Conservation (phyloP, 345 rosid species). For the Erodium maritimum region DNA sequence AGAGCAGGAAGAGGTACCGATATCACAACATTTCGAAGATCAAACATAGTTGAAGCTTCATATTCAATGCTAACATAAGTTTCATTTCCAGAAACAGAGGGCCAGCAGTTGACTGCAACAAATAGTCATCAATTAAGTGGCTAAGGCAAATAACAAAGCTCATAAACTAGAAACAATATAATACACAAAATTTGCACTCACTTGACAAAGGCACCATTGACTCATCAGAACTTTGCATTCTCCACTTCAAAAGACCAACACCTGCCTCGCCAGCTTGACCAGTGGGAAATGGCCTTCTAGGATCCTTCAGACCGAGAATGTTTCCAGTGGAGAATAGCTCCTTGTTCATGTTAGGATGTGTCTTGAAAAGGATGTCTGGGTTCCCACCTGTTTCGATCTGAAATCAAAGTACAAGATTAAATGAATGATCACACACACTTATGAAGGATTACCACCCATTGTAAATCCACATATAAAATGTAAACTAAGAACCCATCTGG, state of each 20-base stretch:
- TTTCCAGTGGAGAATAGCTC: conserved; percentile 70
- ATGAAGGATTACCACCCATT: no score
- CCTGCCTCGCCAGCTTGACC: conserved; percentile 85
- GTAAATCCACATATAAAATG: no score
- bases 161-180: background rate
- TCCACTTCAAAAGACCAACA: conserved; percentile 95
- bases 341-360: conserved; percentile 90
- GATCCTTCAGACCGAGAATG: conserved; percentile 83
- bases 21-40: conserved; percentile 70
- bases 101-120: conserved; percentile 98
- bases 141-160: conserved; percentile 8
- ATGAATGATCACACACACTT: background rate
- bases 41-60: conserved; percentile 89
- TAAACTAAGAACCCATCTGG: no score
- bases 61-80: conserved; percentile 95
- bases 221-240: conserved; percentile 94
- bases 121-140: conserved; percentile 6
- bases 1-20: conserved; percentile 96
- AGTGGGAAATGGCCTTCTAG: conserved; percentile 87
- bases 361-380: conserved; percentile 82
- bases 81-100: conserved; percentile 94
- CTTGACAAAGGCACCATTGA: conserved; percentile 96
- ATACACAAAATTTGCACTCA: conserved; percentile 21
- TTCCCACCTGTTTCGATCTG: conserved; percentile 89
- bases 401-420: conserved; percentile 2